These are phyloP conservation scores for Sparassis latifolia DNA, from an alignment of 1,284 basidiomycete species.

Conservation along the genomic window DNA sequence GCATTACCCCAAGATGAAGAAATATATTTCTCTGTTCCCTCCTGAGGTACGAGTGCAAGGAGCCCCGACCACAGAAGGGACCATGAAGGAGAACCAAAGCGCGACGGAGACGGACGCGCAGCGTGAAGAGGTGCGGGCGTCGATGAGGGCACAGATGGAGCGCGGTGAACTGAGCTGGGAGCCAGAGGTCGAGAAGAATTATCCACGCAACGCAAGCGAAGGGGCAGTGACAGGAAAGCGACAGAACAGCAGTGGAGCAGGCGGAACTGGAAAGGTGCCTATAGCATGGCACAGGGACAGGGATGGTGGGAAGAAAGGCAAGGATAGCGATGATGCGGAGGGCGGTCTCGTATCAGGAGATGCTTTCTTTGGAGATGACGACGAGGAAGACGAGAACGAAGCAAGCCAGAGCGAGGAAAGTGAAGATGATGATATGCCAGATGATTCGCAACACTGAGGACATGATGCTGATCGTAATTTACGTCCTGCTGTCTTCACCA, in stretches of 20 bases:
- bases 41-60: conserved; percentile 41
- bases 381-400: background rate
- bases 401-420: conserved; percentile 2
- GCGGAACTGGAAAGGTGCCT: background rate
- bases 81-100: conserved; percentile 2
- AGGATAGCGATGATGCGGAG: background rate
- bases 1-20: conserved; percentile 77
- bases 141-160: conserved; percentile 61
- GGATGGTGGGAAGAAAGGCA: background rate
- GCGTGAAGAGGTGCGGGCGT: conserved; percentile 56
- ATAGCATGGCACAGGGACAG: background rate
- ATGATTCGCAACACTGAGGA: no score
- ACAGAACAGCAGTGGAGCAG: no score
- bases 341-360: background rate
- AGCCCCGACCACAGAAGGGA: conserved; percentile 2
- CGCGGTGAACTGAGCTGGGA: conserved; percentile 50
- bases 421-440: background rate
- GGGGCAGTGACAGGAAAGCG: no score
- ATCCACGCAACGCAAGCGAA: no score
- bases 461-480: no score
- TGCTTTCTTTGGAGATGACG: conserved; percentile 8
- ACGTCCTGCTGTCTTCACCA: no score
- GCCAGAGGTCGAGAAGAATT: conserved; percentile 45
- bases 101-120: conserved; percentile 28
- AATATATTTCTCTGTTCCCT: conserved; percentile 84